phyloP scores from a whole-genome alignment of 768 basidiomycete species.

The Leccinum boreale region DNA sequence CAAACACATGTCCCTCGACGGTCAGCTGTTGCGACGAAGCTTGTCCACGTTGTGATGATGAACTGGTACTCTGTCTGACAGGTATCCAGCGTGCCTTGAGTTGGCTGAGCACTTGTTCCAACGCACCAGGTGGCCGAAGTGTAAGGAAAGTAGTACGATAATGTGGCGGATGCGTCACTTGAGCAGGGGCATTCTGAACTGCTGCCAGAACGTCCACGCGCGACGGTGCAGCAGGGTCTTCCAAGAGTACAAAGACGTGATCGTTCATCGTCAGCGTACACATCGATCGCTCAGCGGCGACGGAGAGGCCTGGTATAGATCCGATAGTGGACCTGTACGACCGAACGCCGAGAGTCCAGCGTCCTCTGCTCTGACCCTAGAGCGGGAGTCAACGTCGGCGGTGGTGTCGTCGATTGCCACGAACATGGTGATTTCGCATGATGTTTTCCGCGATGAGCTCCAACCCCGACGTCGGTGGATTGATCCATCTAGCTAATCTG shows the following conservation, averaged over 20 bases:
- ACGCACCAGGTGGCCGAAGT: slow-evolving; percentile 64
- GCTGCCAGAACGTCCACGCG: slow-evolving; percentile 50
- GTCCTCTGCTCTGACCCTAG: slow-evolving; percentile 58
- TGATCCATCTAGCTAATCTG: slow-evolving; percentile 78
- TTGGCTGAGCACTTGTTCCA: slow-evolving; percentile 73
- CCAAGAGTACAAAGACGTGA: slow-evolving; percentile 74
- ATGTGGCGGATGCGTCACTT: slow-evolving; percentile 42
- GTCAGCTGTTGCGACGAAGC: slow-evolving; percentile 58
- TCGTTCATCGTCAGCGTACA: slow-evolving; percentile 76
- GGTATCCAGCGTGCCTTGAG: slow-evolving; percentile 75
- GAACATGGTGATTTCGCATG: slow-evolving; percentile 62
- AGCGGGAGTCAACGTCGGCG: slow-evolving; percentile 14
- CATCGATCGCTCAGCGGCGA: slow-evolving; percentile 65
- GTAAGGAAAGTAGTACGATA: slow-evolving; percentile 78
- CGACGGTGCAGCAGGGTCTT: slow-evolving; percentile 70
- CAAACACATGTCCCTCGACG: slow-evolving; percentile 71
- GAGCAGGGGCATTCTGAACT: slow-evolving; percentile 36
- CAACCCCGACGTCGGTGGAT: slow-evolving; percentile 72
- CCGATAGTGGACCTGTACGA: slow-evolving; percentile 74
- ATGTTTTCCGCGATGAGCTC: slow-evolving; percentile 70
- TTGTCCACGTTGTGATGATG: slow-evolving; percentile 43
- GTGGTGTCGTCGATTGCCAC: slow-evolving; percentile 21
- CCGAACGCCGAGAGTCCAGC: slow-evolving; percentile 67
- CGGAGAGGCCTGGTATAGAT: slow-evolving; percentile 48
- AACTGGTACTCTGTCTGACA: slow-evolving; percentile 49